Evolutionary conservation across 345 rosid genomes (phyloP).

Genomic region (Murraya koenigii): DNA sequence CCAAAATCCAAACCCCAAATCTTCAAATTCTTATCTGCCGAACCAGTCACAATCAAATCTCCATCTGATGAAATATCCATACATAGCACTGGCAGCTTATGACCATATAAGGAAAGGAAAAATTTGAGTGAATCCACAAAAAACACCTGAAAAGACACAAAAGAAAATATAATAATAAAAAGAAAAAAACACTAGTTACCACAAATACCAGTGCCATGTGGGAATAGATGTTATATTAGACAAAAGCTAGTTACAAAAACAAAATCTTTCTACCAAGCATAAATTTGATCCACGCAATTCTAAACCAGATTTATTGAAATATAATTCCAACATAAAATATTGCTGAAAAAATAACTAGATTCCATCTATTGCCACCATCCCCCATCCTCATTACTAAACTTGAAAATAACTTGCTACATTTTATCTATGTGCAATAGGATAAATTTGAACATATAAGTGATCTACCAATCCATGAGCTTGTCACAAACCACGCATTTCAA

Average conservation of each 20-base stretch:
- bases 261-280: background rate
- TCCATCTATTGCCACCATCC: background rate
- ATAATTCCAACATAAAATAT: background rate
- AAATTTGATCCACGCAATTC: background rate
- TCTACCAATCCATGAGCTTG: background rate
- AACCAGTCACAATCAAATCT: conserved; percentile 88
- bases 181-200: background rate
- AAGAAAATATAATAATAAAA: background rate
- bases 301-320: background rate
- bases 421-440: background rate
- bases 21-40: conserved; percentile 91
- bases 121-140: conserved; percentile 90
- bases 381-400: background rate
- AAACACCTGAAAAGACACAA: conserved; percentile 57
- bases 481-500: background rate
- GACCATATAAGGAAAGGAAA: conserved; percentile 84
- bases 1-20: conserved; percentile 99
- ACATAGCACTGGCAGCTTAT: conserved; percentile 88
- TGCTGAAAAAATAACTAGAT: background rate
- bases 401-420: background rate
- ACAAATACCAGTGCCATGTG: background rate
- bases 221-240: background rate
- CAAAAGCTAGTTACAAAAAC: background rate
- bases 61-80: conserved; percentile 98
- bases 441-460: background rate